Percentiles rank a stretch among this genome's conserved stretches.
Evolutionary conservation across 2,329 filamentous ascomycete species (phyloP).

Genomic region (Dryadomyces sulphureus): DNA sequence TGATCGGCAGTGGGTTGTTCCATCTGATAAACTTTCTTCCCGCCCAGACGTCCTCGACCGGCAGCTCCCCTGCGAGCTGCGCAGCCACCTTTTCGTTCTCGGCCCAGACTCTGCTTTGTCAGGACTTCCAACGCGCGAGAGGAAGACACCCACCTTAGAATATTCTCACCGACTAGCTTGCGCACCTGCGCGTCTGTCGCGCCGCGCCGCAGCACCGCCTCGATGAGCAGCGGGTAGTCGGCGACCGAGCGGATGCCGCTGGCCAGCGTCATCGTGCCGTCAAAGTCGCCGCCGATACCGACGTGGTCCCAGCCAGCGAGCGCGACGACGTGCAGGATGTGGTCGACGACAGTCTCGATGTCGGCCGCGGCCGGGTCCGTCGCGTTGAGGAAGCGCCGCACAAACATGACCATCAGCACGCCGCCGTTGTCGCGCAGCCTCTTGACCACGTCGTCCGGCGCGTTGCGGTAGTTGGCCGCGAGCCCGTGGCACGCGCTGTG

Average conservation of each 20-base stretch:
- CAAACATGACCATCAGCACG: conserved; percentile 3
- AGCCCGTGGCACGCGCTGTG: conserved; percentile 9
- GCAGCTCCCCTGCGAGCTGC: neutral
- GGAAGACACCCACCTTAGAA: neutral
- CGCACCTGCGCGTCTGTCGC: conserved; percentile 3
- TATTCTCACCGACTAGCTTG: conserved; percentile 2
- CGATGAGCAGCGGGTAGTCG: conserved; percentile 1
- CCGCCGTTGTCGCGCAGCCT: conserved; percentile 2
- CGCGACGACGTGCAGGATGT: conserved; percentile 69
- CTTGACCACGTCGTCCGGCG: conserved; percentile 14
- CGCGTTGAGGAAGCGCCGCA: neutral
- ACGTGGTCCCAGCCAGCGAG: conserved; percentile 77
- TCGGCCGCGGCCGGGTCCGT: neutral
- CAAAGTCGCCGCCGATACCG: conserved; percentile 78
- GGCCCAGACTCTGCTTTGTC: neutral
- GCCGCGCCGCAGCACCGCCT: conserved; percentile 1
- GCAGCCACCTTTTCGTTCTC: neutral
- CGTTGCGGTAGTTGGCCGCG: conserved; percentile 16
- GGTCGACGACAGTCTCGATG: conserved; percentile 43
- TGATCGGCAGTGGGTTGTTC: neutral
- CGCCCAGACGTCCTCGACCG: neutral
- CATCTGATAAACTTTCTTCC: neutral
- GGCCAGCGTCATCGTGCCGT: conserved; percentile 37
- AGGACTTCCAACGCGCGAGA: neutral
- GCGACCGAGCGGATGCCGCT: neutral